These are phyloP conservation scores for Cucumis sativus DNA, from an alignment of 306 rosid species.

Conservation along the genomic window Cucumber_9930_V3 NC_026659.2:19357001-19357500, in stretches of 20 bases:
- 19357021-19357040: constrained; percentile 60
- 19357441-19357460: constrained; percentile 23
- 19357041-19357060: constrained; percentile 65
- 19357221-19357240: constrained; percentile 68
- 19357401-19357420: constrained; percentile 71
- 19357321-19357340: constrained; percentile 82
- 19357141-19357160: constrained; percentile 65
- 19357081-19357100: constrained; percentile 84
- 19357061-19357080: constrained; percentile 67
- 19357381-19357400: constrained; percentile 85
- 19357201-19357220: constrained; percentile 69
- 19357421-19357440: constrained; percentile 49
- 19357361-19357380: constrained; percentile 79
- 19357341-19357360: constrained; percentile 96
- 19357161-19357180: constrained; percentile 37
- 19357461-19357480: constrained; percentile 95
- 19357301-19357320: constrained; percentile 91
- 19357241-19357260: constrained; percentile 80
- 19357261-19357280: constrained; percentile 86
- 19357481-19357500: constrained; percentile 94
- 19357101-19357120: constrained; percentile 61
- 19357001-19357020: constrained; percentile 47
- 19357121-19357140: constrained; percentile 66
- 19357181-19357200: constrained; percentile 50
- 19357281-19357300: constrained; percentile 77